Conservation (phyloP, 148 eudicot species). For the Talinum fruticosum region DNA sequence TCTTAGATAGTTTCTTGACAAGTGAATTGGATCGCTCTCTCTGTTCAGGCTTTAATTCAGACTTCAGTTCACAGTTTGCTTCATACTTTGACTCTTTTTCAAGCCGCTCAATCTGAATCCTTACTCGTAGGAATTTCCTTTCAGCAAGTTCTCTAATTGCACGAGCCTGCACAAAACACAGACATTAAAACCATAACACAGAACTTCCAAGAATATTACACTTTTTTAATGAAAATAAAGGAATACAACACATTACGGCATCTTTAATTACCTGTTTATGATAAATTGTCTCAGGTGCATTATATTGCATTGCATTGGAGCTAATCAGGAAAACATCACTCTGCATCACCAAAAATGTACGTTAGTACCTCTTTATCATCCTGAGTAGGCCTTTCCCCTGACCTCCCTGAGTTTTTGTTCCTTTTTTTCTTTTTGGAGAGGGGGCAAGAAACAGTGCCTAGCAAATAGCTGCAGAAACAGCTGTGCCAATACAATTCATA, state of each 20-base stretch:
- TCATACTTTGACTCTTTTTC: slow-evolving; percentile 50
- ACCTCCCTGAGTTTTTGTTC: too few species aligned
- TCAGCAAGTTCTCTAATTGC: slow-evolving; percentile 81
- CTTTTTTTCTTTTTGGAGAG: too few species aligned
- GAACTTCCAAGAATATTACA: not conserved
- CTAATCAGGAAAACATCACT: slow-evolving; percentile 78
- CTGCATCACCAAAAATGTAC: slow-evolving; percentile 45
- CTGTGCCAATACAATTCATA: not conserved
- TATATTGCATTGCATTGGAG: slow-evolving; percentile 93
- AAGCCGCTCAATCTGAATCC: slow-evolving; percentile 38
- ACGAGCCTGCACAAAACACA: slow-evolving; percentile 55
- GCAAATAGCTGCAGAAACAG: not conserved
- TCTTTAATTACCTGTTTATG: slow-evolving; percentile 60
- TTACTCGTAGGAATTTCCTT: slow-evolving; percentile 62
- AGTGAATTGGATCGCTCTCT: slow-evolving; percentile 36
- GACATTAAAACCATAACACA: slow-evolving; percentile 7
- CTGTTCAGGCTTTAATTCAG: slow-evolving; percentile 54
- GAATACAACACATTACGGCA: too few species aligned
- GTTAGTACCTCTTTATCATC: slow-evolving; percentile 5
- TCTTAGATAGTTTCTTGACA: slow-evolving; percentile 52
- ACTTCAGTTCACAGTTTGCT: slow-evolving; percentile 36
- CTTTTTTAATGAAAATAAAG: too few species aligned
- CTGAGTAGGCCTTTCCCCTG: not conserved
- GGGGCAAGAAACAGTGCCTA: too few species aligned
- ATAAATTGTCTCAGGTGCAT: slow-evolving; percentile 82